Evolutionary conservation across 352 stramenopile genomes (phyloP), one percentile per base, ranked within the genome.

Genomic region (Thalassiosira livingstoniorum): DNA sequence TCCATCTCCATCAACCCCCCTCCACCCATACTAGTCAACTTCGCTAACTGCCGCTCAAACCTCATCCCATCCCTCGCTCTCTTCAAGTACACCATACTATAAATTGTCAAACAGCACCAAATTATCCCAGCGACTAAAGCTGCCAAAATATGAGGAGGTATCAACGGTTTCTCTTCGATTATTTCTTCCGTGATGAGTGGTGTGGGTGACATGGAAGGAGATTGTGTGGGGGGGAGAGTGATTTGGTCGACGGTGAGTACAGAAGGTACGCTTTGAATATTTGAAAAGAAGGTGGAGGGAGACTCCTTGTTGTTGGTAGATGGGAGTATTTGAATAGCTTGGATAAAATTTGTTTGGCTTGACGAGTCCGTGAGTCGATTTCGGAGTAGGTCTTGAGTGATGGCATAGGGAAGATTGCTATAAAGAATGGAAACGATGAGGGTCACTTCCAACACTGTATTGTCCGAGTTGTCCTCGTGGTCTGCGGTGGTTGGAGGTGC

Each of bases 361-460:
- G n/a, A n/a, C n/a, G n/a, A n/a, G 55, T 45, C 11, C 5, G 34
- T 57, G 55, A 43, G n/a, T 58, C 25, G 47, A 15, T 51, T 76
- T 31, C 67, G 5, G 1, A 76, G 39, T 54, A 76, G 39, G 42
- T 76, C 31, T 37, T 27, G 35, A 32, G 67, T 76, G 25, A 76
- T 76, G 27, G 53, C 21, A 43, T 35, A 35, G 1, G 67, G 67
- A 21, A 76, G 67, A 25, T 51, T 32, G 23, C 31, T 42, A 21
- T 63, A 57, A 11, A 66, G 27, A 11, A 76, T 39, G 27, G 67
- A 76, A 7, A 76, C 45, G 3, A 67, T 67, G 34, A 76, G 21
- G 21, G 67, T 76, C 15, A 76, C 67, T 67, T 76, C 67, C 11
- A 76, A 31, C 15, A 42, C n/a, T n/a, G n/a, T n/a, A n/a, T n/a